Evolutionary conservation across 179 eudicot genomes (phyloP).

Genomic region (Beta lomatogona): DNA sequence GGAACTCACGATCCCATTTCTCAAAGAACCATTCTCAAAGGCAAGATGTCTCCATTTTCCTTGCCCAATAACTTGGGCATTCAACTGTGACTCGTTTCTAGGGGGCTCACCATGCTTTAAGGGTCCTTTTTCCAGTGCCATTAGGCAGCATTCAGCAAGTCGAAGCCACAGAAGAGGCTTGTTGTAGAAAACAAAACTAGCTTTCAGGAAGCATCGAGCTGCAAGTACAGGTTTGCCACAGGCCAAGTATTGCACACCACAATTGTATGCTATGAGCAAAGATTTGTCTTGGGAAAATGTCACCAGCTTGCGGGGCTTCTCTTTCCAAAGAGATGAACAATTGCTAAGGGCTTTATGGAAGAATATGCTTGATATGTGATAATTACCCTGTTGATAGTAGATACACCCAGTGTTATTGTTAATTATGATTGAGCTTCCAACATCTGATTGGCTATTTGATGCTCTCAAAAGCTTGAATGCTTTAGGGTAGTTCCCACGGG

Average conservation of each 20-base stretch:
- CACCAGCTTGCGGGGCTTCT: conserved; percentile 68
- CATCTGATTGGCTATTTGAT: conserved; percentile 60
- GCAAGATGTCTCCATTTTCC: conserved; percentile 91
- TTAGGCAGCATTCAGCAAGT: conserved; percentile 86
- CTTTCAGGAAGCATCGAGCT: conserved; percentile 70
- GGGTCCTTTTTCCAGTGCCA: conserved; percentile 71
- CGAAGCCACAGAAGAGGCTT: conserved; percentile 88
- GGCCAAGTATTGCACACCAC: conserved; percentile 80
- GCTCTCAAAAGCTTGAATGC: conserved; percentile 90
- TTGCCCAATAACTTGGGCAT: conserved; percentile 67
- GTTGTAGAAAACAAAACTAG: conserved; percentile 61
- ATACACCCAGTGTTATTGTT: conserved; percentile 94
- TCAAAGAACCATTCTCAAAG: conserved; percentile 37
- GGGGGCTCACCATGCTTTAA: conserved; percentile 29
- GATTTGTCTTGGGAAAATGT: conserved; percentile 81
- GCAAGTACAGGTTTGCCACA: conserved; percentile 87
- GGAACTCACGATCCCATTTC: conserved; percentile 32
- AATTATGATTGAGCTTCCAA: conserved; percentile 61
- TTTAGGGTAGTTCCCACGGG: conserved; percentile 81
- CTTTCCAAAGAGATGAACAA: conserved; percentile 58
- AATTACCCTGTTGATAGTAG: conserved; percentile 71
- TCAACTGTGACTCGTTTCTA: conserved; percentile 39
- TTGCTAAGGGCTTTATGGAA: conserved; percentile 73
- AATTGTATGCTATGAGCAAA: conserved; percentile 67
- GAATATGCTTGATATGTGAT: conserved; percentile 65